phyloP scores from a whole-genome alignment of 1,139 yeast species.

The Candida mesenterica region DNA sequence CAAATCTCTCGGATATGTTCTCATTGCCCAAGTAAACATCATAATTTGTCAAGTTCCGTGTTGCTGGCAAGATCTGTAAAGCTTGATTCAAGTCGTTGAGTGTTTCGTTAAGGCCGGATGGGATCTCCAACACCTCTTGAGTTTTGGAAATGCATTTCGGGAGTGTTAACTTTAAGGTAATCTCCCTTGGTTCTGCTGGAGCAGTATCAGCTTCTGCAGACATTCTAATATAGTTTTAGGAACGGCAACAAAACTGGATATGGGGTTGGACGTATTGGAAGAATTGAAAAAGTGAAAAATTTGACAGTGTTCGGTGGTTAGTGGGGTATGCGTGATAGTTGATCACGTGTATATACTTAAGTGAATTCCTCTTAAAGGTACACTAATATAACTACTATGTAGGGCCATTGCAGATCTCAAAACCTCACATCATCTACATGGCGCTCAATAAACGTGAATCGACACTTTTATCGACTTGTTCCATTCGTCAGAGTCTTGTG shows the following conservation, averaged over 20 bases:
- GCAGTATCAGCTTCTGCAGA: background rate
- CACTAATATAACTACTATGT: too few species aligned
- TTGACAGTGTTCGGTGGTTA: too few species aligned
- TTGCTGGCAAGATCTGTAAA: conserved; percentile 51
- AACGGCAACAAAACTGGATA: background rate
- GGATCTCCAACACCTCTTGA: conserved; percentile 31
- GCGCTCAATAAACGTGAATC: too few species aligned
- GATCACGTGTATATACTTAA: too few species aligned
- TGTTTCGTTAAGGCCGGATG: conserved; percentile 40
- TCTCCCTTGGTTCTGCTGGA: conserved; percentile 11
- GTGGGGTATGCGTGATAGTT: too few species aligned
- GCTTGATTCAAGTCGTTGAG: conserved; percentile 60
- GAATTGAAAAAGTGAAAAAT: background rate
- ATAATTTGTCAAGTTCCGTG: conserved; percentile 63
- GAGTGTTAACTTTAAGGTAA: conserved; percentile 31
- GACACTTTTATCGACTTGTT: too few species aligned
- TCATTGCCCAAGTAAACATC: conserved; percentile 41
- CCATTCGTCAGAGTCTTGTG: too few species aligned
- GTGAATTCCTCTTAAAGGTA: too few species aligned
- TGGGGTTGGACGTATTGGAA: background rate
- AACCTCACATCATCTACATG: too few species aligned
- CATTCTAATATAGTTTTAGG: conserved; percentile 1
- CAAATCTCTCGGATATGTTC: conserved; percentile 30
- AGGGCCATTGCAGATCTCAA: too few species aligned
- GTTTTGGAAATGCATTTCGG: conserved; percentile 27